Evolutionary conservation across 371 early-diverging fungal genomes (phyloP).

Genomic region (Nematocida sp.): DNA sequence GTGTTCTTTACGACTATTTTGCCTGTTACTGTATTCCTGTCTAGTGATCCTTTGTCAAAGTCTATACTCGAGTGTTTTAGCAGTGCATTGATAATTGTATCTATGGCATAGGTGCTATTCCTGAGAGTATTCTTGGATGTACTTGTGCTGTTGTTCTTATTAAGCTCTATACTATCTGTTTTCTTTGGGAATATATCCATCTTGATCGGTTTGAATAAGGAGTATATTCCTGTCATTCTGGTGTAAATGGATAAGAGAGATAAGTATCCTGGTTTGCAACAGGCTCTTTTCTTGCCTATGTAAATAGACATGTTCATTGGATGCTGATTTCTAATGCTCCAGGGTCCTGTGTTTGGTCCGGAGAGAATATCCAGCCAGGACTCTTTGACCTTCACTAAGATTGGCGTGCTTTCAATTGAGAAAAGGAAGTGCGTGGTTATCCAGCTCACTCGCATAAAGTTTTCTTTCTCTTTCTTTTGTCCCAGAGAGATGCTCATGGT

Average conservation of each 20-base stretch:
- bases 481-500: neutral
- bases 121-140: too few species aligned
- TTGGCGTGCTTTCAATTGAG: neutral
- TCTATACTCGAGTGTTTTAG: neutral
- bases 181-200: too few species aligned
- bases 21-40: neutral
- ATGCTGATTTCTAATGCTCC: neutral
- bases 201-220: too few species aligned
- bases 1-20: neutral
- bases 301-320: neutral
- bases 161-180: too few species aligned
- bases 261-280: neutral
- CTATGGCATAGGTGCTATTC: too few species aligned
- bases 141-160: too few species aligned
- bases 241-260: neutral
- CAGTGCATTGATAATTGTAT: neutral
- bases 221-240: neutral
- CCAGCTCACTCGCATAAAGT: slow-evolving; percentile 2
- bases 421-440: neutral
- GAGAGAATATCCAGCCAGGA: neutral
- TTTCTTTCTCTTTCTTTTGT: neutral
- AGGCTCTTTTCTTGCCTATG: neutral
- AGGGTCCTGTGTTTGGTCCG: neutral
- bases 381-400: neutral
- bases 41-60: neutral